Conservation (phyloP, 805 yeast species). For the Hermanozyma aechmeae region DNA sequence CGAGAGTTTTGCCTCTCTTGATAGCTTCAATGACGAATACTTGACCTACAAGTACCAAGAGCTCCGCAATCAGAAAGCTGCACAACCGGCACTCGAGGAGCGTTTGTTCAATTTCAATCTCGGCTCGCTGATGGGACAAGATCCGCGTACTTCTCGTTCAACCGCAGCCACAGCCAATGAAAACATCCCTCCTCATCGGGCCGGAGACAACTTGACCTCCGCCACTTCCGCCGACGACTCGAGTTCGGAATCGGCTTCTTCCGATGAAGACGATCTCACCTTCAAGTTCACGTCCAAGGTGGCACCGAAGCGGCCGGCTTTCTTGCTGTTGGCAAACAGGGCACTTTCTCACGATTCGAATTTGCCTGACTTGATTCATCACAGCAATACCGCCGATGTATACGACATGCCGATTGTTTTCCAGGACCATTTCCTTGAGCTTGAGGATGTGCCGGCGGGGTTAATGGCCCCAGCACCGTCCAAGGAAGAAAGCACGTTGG, state of each 20-base stretch:
- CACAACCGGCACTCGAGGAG: no score
- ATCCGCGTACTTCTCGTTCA: constrained; percentile 1
- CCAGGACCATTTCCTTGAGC: constrained; percentile 22
- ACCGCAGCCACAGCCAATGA: constrained; percentile 3
- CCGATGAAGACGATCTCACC: constrained; percentile 33
- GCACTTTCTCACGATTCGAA: constrained; percentile 36
- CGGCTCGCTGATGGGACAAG: constrained; percentile 26
- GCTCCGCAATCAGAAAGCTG: constrained; percentile 12
- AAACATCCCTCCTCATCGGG: no score
- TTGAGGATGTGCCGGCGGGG: constrained; percentile 34
- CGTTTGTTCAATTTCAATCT: constrained; percentile 28
- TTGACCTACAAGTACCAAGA: constrained; percentile 31
- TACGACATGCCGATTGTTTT: constrained; percentile 22
- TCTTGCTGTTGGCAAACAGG: constrained; percentile 21
- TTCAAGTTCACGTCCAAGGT: constrained; percentile 35
- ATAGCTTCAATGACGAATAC: constrained; percentile 55
- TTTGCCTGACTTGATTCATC: constrained; percentile 17
- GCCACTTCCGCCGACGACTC: no score
- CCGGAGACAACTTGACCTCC: no score
- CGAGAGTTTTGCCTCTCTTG: constrained; percentile 72
- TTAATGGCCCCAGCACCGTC: constrained; percentile 26
- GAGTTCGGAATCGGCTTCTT: no score
- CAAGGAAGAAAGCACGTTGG: no score
- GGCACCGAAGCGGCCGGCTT: constrained; percentile 24
- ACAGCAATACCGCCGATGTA: constrained; percentile 4